Conservation (phyloP, 176 grass and related monocot genomes). For the Carex littledalei region DNA sequence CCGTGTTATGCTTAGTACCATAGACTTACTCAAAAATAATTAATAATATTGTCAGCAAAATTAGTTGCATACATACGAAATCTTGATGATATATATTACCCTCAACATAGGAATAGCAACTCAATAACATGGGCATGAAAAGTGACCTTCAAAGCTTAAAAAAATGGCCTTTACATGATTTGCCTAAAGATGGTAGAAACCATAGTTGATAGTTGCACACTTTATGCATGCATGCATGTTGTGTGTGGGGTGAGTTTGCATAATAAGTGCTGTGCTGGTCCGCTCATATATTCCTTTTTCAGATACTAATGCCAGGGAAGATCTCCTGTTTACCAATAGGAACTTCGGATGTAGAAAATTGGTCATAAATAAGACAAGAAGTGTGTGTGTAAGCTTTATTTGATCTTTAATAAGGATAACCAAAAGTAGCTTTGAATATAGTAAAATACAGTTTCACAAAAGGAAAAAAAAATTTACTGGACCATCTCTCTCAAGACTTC, state of each 20-base stretch:
- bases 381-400: not conserved
- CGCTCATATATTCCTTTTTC: not conserved
- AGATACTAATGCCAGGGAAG: not conserved
- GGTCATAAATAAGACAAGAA: not conserved
- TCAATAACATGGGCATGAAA: not conserved
- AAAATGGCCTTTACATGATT: not conserved
- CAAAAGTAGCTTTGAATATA: not conserved
- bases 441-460: not conserved
- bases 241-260: not conserved
- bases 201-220: not conserved
- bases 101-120: not conserved
- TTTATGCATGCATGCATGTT: not conserved
- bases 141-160: not conserved
- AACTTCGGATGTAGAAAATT: not conserved
- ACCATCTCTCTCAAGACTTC: not conserved
- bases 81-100: not conserved
- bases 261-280: not conserved
- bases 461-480: not conserved
- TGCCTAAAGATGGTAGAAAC: not conserved
- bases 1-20: too few relatives aligned
- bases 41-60: not conserved
- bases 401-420: not conserved
- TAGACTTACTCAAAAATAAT: too few relatives aligned
- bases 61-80: not conserved
- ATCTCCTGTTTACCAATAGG: constrained; percentile 11